Evolutionary conservation across 257 asterid genomes (phyloP).

Genomic region (Coffea canephora): DNA sequence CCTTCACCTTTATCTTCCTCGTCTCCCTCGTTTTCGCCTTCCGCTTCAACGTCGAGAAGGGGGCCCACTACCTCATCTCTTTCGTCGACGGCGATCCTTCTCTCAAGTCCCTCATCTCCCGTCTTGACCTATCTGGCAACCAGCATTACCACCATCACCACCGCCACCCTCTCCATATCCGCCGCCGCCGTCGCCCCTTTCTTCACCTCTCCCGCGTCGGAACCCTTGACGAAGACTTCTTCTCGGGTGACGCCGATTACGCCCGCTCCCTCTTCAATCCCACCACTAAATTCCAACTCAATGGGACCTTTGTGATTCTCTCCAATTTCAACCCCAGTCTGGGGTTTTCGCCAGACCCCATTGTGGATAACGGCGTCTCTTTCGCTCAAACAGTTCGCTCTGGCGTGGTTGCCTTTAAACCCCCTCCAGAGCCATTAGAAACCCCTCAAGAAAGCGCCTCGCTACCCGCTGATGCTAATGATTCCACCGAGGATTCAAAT

Average conservation of each 20-base stretch:
- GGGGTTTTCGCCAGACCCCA: slow-evolving; percentile 42
- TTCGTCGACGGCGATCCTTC: slow-evolving; percentile 72
- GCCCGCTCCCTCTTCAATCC: slow-evolving; percentile 75
- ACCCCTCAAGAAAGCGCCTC: slow-evolving; percentile 3
- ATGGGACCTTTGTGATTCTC: slow-evolving; percentile 44
- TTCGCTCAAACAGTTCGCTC: slow-evolving; percentile 38
- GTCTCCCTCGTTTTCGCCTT: slow-evolving; percentile 57
- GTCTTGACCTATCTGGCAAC: slow-evolving; percentile 52
- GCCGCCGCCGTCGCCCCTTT: slow-evolving; percentile 75
- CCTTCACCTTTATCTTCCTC: slow-evolving; percentile 58
- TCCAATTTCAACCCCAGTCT: slow-evolving; percentile 40
- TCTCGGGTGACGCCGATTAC: slow-evolving; percentile 78
- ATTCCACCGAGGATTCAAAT: slow-evolving; percentile 11
- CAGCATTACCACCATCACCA: slow-evolving; percentile 24
- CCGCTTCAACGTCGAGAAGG: slow-evolving; percentile 65
- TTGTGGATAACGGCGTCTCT: slow-evolving; percentile 46
- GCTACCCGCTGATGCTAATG: slow-evolving; percentile 12
- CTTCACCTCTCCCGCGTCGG: slow-evolving; percentile 90
- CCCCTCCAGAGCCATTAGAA: slow-evolving; percentile 28
- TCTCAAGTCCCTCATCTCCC: slow-evolving; percentile 68
- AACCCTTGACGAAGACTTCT: slow-evolving; percentile 82
- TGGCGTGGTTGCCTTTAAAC: slow-evolving; percentile 44
- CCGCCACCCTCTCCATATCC: slow-evolving; percentile 34
- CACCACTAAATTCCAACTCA: slow-evolving; percentile 37
- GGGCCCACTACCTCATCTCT: slow-evolving; percentile 70